Conservation (phyloP, 2,329 filamentous ascomycete species). For the Stachybotrys echinatus region DNA sequence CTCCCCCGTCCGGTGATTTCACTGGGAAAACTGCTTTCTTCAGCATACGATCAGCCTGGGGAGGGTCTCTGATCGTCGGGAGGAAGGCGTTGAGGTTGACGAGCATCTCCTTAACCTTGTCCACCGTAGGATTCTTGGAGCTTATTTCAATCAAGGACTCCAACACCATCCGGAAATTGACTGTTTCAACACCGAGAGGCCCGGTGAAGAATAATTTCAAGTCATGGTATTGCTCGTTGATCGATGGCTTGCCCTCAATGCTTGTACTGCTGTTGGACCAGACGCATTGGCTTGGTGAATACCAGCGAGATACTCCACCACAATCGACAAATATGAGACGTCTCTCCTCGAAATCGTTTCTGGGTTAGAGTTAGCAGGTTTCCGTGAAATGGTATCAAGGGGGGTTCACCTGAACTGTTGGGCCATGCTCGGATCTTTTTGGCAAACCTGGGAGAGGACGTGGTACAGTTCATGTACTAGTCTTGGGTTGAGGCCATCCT, state of each 20-base stretch:
- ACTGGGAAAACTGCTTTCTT: slow-evolving; percentile 15
- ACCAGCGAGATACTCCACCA: slow-evolving; percentile 14
- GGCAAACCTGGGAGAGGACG: neutral
- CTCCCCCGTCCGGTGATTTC: slow-evolving; percentile 10
- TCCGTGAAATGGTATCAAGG: neutral
- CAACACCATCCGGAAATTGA: slow-evolving; percentile 23
- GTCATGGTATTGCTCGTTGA: slow-evolving; percentile 21
- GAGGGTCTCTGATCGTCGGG: neutral
- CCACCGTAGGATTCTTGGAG: neutral
- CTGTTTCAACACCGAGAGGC: slow-evolving; percentile 18
- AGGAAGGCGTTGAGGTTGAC: slow-evolving; percentile 27
- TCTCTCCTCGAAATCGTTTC: slow-evolving; percentile 9
- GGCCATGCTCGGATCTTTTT: too few species aligned
- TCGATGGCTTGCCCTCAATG: slow-evolving; percentile 16
- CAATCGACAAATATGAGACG: slow-evolving; percentile 5
- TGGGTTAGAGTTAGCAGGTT: neutral
- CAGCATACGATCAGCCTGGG: slow-evolving; percentile 6
- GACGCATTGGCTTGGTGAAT: slow-evolving; percentile 21
- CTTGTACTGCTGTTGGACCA: slow-evolving; percentile 24
- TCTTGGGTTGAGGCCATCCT: neutral
- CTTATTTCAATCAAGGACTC: slow-evolving; percentile 20
- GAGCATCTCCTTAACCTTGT: slow-evolving; percentile 23
- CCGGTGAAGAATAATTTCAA: slow-evolving; percentile 23
- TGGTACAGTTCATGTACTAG: neutral
- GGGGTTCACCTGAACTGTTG: neutral